phyloP scores from a whole-genome alignment of 2,329 filamentous ascomycete genomes.

The Periconia macrospinosa region DNA sequence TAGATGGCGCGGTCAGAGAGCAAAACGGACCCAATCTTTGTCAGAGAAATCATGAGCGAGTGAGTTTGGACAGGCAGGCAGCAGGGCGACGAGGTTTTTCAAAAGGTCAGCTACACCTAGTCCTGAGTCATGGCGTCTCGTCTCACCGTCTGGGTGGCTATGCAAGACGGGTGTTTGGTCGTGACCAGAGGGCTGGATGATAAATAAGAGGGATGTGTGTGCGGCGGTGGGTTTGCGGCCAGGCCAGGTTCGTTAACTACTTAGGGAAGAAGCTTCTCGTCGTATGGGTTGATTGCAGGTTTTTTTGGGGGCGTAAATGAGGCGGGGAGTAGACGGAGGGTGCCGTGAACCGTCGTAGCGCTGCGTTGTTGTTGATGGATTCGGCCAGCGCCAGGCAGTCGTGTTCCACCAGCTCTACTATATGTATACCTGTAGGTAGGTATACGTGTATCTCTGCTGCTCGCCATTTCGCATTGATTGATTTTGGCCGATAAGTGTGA shows the following conservation, averaged over 20 bases:
- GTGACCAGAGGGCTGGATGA: not conserved
- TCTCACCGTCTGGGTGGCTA: not conserved
- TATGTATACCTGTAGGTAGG: too few relatives aligned
- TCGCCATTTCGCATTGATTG: not conserved
- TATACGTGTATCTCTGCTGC: not conserved
- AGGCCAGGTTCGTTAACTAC: not conserved
- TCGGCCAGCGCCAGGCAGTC: not conserved
- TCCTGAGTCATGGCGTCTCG: not conserved
- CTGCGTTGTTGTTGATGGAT: too few relatives aligned
- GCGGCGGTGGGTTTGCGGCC: too few relatives aligned
- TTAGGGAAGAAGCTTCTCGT: not conserved
- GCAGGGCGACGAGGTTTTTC: not conserved
- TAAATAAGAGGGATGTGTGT: not conserved
- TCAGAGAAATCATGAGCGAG: not conserved
- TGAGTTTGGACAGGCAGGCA: not conserved
- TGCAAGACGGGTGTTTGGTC: not conserved
- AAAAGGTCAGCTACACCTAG: not conserved
- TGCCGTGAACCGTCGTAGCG: not conserved
- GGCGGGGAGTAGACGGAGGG: too few relatives aligned
- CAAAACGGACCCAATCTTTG: not conserved
- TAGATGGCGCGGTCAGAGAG: not conserved
- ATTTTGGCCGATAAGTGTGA: too few relatives aligned
- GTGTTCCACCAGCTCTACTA: not conserved
- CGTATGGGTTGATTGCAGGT: not conserved
- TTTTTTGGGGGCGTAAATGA: not conserved